These are phyloP conservation scores for Trichosporon sp. DNA, from an alignment of 1,284 basidiomycete species.

Conservation along the genomic window DNA sequence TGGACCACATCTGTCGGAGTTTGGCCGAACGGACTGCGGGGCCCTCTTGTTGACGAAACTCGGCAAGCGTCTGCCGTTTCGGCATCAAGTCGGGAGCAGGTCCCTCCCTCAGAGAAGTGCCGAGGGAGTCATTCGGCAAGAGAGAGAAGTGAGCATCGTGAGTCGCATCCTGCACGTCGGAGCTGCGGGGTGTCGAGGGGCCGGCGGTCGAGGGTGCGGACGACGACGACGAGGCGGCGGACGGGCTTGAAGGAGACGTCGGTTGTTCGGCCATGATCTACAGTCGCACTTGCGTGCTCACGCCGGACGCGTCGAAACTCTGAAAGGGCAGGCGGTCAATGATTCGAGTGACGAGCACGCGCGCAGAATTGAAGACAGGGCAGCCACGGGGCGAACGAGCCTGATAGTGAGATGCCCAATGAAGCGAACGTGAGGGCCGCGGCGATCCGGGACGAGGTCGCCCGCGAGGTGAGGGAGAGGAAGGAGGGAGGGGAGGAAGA, in stretches of 20 bases:
- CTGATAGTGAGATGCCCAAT: neutral
- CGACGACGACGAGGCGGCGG: slow-evolving; percentile 6
- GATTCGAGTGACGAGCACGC: neutral
- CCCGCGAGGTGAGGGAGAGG: neutral
- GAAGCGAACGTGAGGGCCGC: neutral
- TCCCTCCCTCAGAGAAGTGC: slow-evolving; percentile 14
- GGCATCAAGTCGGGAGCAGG: slow-evolving; percentile 12
- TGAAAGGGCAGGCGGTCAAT: neutral
- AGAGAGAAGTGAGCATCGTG: slow-evolving; percentile 11
- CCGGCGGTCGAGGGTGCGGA: neutral
- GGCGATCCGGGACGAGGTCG: neutral
- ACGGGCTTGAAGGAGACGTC: slow-evolving; percentile 7
- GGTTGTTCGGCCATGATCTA: slow-evolving; percentile 4
- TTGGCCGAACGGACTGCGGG: slow-evolving; percentile 35
- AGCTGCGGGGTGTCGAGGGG: slow-evolving; percentile 1
- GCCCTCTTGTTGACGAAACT: slow-evolving; percentile 45
- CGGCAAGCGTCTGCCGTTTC: slow-evolving; percentile 27
- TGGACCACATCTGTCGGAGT: slow-evolving; percentile 44
- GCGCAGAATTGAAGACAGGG: neutral
- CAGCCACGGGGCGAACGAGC: neutral
- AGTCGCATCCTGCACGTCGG: neutral
- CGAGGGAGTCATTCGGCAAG: neutral
- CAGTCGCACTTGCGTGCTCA: neutral
- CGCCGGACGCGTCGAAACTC: neutral
- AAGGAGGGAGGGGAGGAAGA: too few species aligned